Conservation (phyloP, 192 early-diverging fungal genomes). For the Coemansia erecta region DNA sequence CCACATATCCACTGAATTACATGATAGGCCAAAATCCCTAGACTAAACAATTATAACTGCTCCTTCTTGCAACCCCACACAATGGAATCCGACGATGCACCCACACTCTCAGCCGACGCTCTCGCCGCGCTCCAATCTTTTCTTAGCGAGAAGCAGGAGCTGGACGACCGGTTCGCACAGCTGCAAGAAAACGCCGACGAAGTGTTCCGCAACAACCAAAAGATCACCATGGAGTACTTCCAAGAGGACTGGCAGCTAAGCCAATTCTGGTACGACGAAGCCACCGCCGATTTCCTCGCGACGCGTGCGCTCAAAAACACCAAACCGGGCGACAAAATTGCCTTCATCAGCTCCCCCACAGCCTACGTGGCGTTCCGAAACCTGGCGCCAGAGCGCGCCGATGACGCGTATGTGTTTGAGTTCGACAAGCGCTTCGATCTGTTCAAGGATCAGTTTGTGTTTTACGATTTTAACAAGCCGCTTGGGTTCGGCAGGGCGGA, state of each 20-base stretch:
- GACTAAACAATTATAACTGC: too few species aligned
- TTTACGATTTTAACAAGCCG: conserved; percentile 75
- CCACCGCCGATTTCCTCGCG: conserved; percentile 54
- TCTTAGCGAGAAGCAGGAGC: conserved; percentile 63
- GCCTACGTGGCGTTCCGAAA: conserved; percentile 45
- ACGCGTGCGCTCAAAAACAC: conserved; percentile 51
- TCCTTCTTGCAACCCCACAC: too few species aligned
- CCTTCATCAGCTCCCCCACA: conserved; percentile 50
- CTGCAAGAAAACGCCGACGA: conserved; percentile 56
- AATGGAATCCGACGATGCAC: too few species aligned
- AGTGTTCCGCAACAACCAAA: conserved; percentile 39
- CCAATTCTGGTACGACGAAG: conserved; percentile 59
- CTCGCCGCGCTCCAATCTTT: conserved; percentile 62
- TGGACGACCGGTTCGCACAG: conserved; percentile 61
- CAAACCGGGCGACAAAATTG: conserved; percentile 24
- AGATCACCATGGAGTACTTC: conserved; percentile 63
- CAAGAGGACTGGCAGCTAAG: conserved; percentile 79
- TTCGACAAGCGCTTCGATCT: conserved; percentile 72
- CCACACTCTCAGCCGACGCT: conserved; percentile 26
- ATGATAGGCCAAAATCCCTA: too few species aligned
- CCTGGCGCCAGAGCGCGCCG: conserved; percentile 15
- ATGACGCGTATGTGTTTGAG: conserved; percentile 65
- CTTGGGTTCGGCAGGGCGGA: conserved; percentile 47
- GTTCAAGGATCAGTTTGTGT: conserved; percentile 64
- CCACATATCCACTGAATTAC: too few species aligned